phyloP scores from a whole-genome alignment of 2,329 filamentous ascomycete genomes.

The Clarireedia homoeocarpa region DNA sequence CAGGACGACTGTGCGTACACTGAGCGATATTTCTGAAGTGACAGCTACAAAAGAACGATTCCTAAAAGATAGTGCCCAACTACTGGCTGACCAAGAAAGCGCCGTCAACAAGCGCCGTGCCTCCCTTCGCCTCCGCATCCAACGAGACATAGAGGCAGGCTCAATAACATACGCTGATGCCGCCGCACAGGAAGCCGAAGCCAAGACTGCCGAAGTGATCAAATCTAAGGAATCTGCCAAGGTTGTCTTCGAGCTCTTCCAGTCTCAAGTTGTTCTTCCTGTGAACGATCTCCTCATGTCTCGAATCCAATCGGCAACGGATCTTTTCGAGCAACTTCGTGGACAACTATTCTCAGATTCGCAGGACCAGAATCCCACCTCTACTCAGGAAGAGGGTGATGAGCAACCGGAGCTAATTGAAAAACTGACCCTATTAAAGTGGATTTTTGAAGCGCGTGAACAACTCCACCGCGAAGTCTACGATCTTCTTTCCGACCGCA shows the following conservation, averaged over 20 bases:
- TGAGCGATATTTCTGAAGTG: slow-evolving; percentile 68
- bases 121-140: slow-evolving; percentile 65
- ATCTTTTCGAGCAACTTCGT: slow-evolving; percentile 70
- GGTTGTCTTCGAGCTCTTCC: slow-evolving; percentile 76
- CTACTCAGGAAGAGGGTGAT: slow-evolving; percentile 89
- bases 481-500: slow-evolving; percentile 75
- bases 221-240: slow-evolving; percentile 67
- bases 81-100: slow-evolving; percentile 46
- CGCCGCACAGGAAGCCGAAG: slow-evolving; percentile 70
- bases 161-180: slow-evolving; percentile 78
- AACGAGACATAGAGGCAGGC: slow-evolving; percentile 69
- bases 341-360: slow-evolving; percentile 66
- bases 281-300: slow-evolving; percentile 72
- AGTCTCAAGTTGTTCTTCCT: slow-evolving; percentile 73
- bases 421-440: slow-evolving; percentile 89
- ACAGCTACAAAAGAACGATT: slow-evolving; percentile 59
- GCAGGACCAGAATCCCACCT: slow-evolving; percentile 58
- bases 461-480: slow-evolving; percentile 77
- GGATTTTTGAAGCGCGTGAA: slow-evolving; percentile 95
- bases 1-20: slow-evolving; percentile 61
- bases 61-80: slow-evolving; percentile 46
- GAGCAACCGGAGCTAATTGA: slow-evolving; percentile 90
- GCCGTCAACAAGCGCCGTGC: slow-evolving; percentile 47
- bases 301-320: slow-evolving; percentile 65
- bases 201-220: slow-evolving; percentile 61